phyloP scores from a whole-genome alignment of 2,329 filamentous ascomycete species.

The Fusarium keratoplasticum region DNA sequence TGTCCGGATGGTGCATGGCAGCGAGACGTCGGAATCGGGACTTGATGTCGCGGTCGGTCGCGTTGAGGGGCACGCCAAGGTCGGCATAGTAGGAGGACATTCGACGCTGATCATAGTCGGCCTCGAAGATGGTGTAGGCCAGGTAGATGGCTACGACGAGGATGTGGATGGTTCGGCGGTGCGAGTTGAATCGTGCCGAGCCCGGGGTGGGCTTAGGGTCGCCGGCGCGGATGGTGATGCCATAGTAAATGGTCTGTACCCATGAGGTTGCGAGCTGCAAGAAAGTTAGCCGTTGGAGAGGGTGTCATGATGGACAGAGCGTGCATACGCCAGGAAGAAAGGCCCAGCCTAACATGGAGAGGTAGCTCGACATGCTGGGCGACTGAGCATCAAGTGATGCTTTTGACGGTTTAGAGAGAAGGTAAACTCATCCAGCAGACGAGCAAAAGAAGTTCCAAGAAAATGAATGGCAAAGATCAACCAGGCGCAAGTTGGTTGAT shows the following conservation, averaged over 20 bases:
- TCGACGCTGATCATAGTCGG: conserved; percentile 81
- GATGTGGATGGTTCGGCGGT: conserved; percentile 86
- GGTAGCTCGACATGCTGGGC: conserved; percentile 60
- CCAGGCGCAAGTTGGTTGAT: conserved; percentile 4
- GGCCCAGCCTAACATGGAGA: conserved; percentile 68
- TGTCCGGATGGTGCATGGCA: conserved; percentile 85
- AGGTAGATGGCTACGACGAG: conserved; percentile 87
- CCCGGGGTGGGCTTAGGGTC: conserved; percentile 80
- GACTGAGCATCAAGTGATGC: conserved; percentile 33
- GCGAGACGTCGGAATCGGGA: conserved; percentile 84
- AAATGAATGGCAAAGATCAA: neutral
- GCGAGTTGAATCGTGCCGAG: conserved; percentile 74
- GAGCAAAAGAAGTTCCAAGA: neutral
- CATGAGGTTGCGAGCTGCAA: conserved; percentile 79
- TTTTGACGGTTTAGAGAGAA: neutral
- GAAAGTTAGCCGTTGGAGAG: conserved; percentile 28
- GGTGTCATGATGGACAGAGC: neutral
- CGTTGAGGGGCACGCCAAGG: conserved; percentile 76
- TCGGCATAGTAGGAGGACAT: conserved; percentile 82
- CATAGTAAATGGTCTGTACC: conserved; percentile 86
- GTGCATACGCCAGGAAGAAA: conserved; percentile 65
- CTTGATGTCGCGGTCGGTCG: conserved; percentile 82
- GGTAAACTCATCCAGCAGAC: neutral
- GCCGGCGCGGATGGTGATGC: conserved; percentile 88
- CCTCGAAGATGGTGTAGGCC: conserved; percentile 91